Evolutionary conservation across 139 green algal genomes (phyloP).

Genomic region (Micractinium sp.): DNA sequence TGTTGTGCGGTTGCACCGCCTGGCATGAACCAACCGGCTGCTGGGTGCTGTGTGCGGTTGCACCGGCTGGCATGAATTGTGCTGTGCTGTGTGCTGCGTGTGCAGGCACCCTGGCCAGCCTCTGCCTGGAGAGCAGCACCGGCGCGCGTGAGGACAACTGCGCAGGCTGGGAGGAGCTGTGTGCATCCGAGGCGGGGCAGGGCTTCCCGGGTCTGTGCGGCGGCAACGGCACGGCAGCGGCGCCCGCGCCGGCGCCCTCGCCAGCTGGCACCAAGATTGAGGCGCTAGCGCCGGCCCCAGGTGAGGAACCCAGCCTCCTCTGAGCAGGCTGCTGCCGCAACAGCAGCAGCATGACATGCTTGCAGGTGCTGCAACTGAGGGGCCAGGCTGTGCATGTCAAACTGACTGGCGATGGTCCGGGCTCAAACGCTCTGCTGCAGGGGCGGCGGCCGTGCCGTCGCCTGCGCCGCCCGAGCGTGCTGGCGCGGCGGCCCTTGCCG

Average conservation of each 20-base stretch:
- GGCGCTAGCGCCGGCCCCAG: background rate
- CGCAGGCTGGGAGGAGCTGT: background rate
- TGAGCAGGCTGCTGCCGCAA: too few species aligned
- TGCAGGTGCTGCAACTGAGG: too few species aligned
- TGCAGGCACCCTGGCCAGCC: slow-evolving; percentile 24
- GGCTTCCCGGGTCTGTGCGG: slow-evolving; percentile 9
- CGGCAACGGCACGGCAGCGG: background rate
- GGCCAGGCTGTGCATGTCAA: too few species aligned
- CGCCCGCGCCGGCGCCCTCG: background rate
- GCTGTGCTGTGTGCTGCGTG: background rate
- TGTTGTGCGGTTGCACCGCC: background rate
- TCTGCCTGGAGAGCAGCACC: background rate
- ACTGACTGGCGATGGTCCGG: too few species aligned
- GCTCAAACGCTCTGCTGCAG: too few species aligned
- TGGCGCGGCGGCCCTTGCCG: background rate
- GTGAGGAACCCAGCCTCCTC: background rate
- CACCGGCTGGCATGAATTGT: background rate
- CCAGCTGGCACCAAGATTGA: background rate
- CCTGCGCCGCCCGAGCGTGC: background rate
- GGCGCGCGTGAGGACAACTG: background rate
- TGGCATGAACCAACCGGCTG: background rate
- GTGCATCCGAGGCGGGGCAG: background rate
- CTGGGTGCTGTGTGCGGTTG: background rate
- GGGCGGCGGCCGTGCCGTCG: background rate
- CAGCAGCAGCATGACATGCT: too few species aligned